A percentile compares a stretch with the other conserved stretches of the same genome.
phyloP scores from a whole-genome alignment of 306 rosid species.

The Biancaea sappan region DNA sequence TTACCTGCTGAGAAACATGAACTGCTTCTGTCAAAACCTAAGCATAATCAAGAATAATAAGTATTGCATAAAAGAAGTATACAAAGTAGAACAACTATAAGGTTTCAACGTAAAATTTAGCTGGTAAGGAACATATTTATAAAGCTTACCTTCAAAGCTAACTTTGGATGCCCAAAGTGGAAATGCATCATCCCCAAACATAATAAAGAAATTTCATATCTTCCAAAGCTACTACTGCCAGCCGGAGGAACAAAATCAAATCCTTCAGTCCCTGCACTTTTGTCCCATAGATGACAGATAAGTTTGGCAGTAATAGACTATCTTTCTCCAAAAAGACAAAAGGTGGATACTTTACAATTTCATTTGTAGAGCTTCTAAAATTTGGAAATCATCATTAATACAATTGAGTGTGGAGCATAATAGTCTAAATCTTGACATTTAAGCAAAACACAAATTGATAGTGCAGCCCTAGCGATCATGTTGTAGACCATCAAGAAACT shows the following conservation, averaged over 20 bases:
- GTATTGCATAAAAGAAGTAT: conserved; percentile 2
- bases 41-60: conserved; percentile 35
- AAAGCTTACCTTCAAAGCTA: conserved; percentile 81
- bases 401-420: background rate
- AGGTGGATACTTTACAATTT: conserved; percentile 1
- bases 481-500: conserved; percentile 24
- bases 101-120: conserved; percentile 5
- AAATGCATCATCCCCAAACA: conserved; percentile 97
- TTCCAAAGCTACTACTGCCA: conserved; percentile 68
- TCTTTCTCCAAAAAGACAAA: conserved; percentile 22
- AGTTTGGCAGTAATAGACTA: conserved; percentile 36
- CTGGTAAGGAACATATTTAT: conserved; percentile 21
- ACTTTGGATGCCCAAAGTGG: conserved; percentile 93
- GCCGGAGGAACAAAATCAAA: conserved; percentile 74
- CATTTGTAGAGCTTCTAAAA: conserved; percentile 7
- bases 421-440: background rate
- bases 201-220: conserved; percentile 84
- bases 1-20: conserved; percentile 91
- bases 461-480: background rate
- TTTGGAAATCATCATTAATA: conserved; percentile 19
- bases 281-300: conserved; percentile 51
- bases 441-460: background rate
- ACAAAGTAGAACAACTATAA: conserved; percentile 10
- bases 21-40: conserved; percentile 98
- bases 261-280: conserved; percentile 99